Conservation (phyloP, 1,139 yeast genomes). For the Protomyces lactucae-debilis region DNA sequence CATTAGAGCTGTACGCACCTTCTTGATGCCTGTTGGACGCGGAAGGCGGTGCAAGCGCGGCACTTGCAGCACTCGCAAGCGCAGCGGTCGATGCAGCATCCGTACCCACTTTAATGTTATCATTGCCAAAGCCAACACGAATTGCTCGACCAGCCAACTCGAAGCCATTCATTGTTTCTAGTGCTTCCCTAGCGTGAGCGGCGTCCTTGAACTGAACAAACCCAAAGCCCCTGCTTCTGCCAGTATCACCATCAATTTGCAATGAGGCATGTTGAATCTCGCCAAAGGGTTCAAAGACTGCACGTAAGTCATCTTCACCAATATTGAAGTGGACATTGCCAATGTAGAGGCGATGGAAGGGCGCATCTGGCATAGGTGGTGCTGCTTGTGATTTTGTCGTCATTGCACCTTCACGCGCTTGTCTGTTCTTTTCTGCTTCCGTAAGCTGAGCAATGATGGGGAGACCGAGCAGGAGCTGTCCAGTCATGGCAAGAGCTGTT, state of each 20-base stretch:
- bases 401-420: conserved; percentile 35
- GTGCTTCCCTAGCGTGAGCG: conserved; percentile 38
- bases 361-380: conserved; percentile 30
- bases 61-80: neutral
- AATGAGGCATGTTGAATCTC: conserved; percentile 37
- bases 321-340: conserved; percentile 40
- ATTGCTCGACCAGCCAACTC: conserved; percentile 39
- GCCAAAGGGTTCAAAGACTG: conserved; percentile 41
- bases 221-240: conserved; percentile 40
- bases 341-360: conserved; percentile 38
- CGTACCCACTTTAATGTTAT: conserved; percentile 31
- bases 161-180: conserved; percentile 40
- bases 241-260: conserved; percentile 39
- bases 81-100: conserved; percentile 25
- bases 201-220: conserved; percentile 38
- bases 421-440: conserved; percentile 41
- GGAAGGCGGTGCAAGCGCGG: conserved; percentile 1
- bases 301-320: conserved; percentile 38
- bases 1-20: conserved; percentile 17
- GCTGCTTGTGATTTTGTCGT: conserved; percentile 2
- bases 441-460: conserved; percentile 42
- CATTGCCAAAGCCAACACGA: conserved; percentile 39
- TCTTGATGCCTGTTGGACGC: neutral
- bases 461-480: conserved; percentile 40
- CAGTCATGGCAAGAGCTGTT: conserved; percentile 40